Evolutionary conservation across 495 filamentous ascomycete genomes (phyloP), one percentile per base, ranked within the genome.

Genomic region (Aspergillus baeticus): DNA sequence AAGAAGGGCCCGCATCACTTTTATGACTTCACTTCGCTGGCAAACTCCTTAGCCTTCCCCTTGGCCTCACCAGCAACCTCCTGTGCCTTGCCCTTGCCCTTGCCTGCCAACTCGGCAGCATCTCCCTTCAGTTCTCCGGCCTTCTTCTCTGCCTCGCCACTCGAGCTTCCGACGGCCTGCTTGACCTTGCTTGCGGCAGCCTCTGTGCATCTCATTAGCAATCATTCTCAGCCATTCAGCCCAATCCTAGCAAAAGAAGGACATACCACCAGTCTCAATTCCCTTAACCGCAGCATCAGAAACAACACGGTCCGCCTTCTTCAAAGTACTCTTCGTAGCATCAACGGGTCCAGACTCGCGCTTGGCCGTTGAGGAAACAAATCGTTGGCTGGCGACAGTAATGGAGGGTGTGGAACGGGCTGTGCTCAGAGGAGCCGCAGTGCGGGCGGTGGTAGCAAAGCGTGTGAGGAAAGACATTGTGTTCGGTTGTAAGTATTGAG

Each of bases 211-310:
- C 11, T 31, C n/a, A 20, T 53, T 49, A 53, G 59, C 45, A 43
- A n/a, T 31, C 7, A 29, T 33, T 47, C 29, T 15, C 33, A 7
- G 1, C 18, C 5, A 10, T 36, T n/a, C n/a, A n/a, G n/a, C n/a
- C n/a, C 6, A 44, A 35, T 54, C 52, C 26, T 29, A 22, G 39
- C n/a, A 34, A 17, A 18, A 31, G 23, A 8, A 15, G 13, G 33
- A 77, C 80, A 26, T 76, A 84, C 78, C 74, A 26, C 82, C 79
- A 35, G 70, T 80, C 65, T 87, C 76, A 56, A 87, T 85, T 20
- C 84, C 84, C 75, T 82, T 82, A 4, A 85, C 79, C 10, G 78
- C 78, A 0, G 68, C 77, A 65, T 82, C 72, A 1, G 81, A 76
- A n/a, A 83, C 69, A 4, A 67, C 69, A 47, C 76, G 67, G 63